phyloP scores from a whole-genome alignment of 176 grass and related monocot genomes.

The Puya raimondii region DNA sequence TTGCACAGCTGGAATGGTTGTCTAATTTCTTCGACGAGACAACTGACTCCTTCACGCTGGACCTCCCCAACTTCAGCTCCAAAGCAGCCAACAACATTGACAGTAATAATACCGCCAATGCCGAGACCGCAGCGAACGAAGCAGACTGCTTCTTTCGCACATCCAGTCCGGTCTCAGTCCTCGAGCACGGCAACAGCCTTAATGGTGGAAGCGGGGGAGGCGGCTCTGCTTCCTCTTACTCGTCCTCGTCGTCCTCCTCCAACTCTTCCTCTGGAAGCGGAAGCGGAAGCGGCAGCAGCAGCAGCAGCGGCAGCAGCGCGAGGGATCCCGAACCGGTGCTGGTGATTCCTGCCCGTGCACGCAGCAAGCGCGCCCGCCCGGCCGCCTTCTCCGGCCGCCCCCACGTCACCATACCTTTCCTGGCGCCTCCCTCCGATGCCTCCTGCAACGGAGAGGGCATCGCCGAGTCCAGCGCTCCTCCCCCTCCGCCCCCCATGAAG shows the following conservation, averaged over 20 bases:
- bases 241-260: slow-evolving; percentile 53
- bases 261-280: slow-evolving; percentile 40
- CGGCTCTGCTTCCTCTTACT: slow-evolving; percentile 44
- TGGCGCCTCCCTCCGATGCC: slow-evolving; percentile 25
- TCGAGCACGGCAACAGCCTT: slow-evolving; percentile 42
- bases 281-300: slow-evolving; percentile 4
- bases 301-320: slow-evolving; percentile 1
- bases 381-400: slow-evolving; percentile 34
- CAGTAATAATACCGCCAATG: slow-evolving; percentile 21
- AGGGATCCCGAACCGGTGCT: slow-evolving; percentile 42
- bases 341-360: slow-evolving; percentile 50
- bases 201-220: slow-evolving; percentile 6
- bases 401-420: slow-evolving; percentile 13
- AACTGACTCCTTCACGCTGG: slow-evolving; percentile 46
- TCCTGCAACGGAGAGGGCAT: slow-evolving; percentile 10
- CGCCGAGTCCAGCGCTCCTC: slow-evolving; percentile 27
- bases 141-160: slow-evolving; percentile 45
- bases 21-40: slow-evolving; percentile 66
- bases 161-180: slow-evolving; percentile 78
- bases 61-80: slow-evolving; percentile 14
- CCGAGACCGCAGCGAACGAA: slow-evolving; percentile 20
- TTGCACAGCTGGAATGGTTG: slow-evolving; percentile 88
- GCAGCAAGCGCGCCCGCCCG: slow-evolving; percentile 76
- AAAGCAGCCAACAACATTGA: slow-evolving; percentile 21
- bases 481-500: slow-evolving; percentile 36